Evolutionary conservation across 495 filamentous ascomycete genomes (phyloP).

Genomic region (Lepidopterella palustris): DNA sequence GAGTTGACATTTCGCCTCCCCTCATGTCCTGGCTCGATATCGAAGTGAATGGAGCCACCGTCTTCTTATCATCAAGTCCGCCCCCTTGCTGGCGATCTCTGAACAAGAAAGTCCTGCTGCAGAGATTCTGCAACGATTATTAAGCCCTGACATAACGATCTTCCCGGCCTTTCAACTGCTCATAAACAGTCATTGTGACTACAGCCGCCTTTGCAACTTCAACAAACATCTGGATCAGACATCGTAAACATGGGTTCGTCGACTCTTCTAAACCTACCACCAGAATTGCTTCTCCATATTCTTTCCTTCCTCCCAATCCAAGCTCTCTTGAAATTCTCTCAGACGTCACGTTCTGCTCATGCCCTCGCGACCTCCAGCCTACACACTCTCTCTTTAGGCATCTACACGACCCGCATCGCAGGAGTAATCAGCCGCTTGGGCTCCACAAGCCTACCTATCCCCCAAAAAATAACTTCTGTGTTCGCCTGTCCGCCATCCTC

Average conservation of each 20-base stretch:
- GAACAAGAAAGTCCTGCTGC: too few relatives aligned
- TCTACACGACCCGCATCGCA: slow-evolving; percentile 19
- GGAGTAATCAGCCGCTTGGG: slow-evolving; percentile 15
- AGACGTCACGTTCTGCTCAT: slow-evolving; percentile 19
- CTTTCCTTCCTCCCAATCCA: slow-evolving; percentile 25
- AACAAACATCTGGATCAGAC: not conserved
- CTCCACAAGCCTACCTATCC: slow-evolving; percentile 8
- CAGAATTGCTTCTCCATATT: slow-evolving; percentile 27
- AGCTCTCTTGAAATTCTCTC: slow-evolving; percentile 23
- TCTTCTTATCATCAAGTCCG: too few relatives aligned
- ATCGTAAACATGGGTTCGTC: slow-evolving; percentile 11
- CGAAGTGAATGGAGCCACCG: too few relatives aligned
- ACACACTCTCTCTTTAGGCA: slow-evolving; percentile 28
- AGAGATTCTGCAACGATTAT: too few relatives aligned
- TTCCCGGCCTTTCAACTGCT: too few relatives aligned
- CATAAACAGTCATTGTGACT: too few relatives aligned
- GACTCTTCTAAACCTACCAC: slow-evolving; percentile 15
- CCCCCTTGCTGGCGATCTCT: too few relatives aligned
- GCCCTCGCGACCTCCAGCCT: slow-evolving; percentile 20
- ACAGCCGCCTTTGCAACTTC: too few relatives aligned
- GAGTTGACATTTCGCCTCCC: not conserved
- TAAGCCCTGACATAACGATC: too few relatives aligned
- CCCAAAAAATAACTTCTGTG: slow-evolving; percentile 1
- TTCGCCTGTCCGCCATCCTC: not conserved
- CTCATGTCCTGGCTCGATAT: not conserved